phyloP scores from a whole-genome alignment of 768 basidiomycete species.

The Lactifluus subvellereus region DNA sequence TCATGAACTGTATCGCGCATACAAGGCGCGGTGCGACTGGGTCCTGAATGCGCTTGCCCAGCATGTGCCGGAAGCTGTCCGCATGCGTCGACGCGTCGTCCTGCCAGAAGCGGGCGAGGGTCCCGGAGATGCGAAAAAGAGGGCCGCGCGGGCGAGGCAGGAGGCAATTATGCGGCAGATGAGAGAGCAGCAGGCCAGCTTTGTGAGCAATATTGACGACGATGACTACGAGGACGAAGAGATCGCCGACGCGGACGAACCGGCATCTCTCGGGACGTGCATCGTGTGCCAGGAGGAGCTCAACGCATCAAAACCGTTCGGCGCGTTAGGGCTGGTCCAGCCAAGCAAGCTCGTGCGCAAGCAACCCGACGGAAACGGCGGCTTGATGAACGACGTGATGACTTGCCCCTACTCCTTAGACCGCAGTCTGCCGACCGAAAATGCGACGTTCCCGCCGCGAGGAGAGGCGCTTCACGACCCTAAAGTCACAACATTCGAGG shows the following conservation, averaged over 20 bases:
- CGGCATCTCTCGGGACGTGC: conserved; percentile 78
- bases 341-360: conserved; percentile 79
- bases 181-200: conserved; percentile 85
- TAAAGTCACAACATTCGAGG: conserved; percentile 57
- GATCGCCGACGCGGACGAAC: conserved; percentile 40
- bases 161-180: conserved; percentile 94
- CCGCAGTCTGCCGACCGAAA: conserved; percentile 34
- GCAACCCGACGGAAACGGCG: conserved; percentile 58
- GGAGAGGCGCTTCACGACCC: conserved; percentile 45
- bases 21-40: conserved; percentile 69
- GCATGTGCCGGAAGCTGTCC: conserved; percentile 54
- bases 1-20: conserved; percentile 63
- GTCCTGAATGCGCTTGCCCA: conserved; percentile 56
- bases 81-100: conserved; percentile 40
- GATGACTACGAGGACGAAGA: conserved; percentile 68
- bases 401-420: conserved; percentile 62
- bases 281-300: conserved; percentile 98
- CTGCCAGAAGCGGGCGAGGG: conserved; percentile 39
- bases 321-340: conserved; percentile 80
- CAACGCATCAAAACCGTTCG: conserved; percentile 66
- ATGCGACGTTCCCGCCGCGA: conserved; percentile 45
- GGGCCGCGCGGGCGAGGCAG: conserved; percentile 84
- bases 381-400: conserved; percentile 69
- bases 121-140: conserved; percentile 67
- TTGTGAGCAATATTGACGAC: conserved; percentile 71